Evolutionary conservation across 768 basidiomycete species (phyloP).

Genomic region (Termitomyces sp.): DNA sequence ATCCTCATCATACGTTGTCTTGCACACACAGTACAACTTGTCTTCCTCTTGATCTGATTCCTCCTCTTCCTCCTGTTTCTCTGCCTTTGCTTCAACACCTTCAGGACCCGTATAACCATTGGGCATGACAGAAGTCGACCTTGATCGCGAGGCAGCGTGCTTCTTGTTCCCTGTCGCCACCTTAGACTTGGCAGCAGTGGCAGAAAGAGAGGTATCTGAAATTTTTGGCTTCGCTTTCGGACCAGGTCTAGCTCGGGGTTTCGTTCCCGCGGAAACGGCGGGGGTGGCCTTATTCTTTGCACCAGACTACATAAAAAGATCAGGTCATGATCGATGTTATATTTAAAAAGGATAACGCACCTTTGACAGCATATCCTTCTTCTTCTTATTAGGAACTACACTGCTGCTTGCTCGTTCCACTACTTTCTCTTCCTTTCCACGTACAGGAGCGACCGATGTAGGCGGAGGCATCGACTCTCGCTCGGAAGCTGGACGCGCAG

Average conservation of each 20-base stretch:
- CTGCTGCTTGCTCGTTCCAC: constrained; percentile 18
- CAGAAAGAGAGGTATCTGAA: constrained; percentile 13
- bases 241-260: constrained; percentile 24
- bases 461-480: constrained; percentile 61
- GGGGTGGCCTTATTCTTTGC: constrained; percentile 18
- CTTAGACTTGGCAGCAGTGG: constrained; percentile 15
- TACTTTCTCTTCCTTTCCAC: constrained; percentile 26
- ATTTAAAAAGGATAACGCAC: constrained; percentile 20
- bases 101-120: constrained; percentile 34
- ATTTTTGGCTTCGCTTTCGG: constrained; percentile 26
- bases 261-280: constrained; percentile 12
- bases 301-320: constrained; percentile 16
- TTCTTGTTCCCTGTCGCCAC: constrained; percentile 25
- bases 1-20: constrained; percentile 83
- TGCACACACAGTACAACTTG: constrained; percentile 85
- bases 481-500: constrained; percentile 28
- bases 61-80: constrained; percentile 43
- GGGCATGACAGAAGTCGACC: constrained; percentile 70
- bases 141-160: constrained; percentile 46
- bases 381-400: constrained; percentile 27
- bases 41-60: constrained; percentile 53
- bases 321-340: constrained; percentile 2
- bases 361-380: constrained; percentile 35
- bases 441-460: constrained; percentile 18
- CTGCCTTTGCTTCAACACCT: constrained; percentile 28